phyloP scores from a whole-genome alignment of 495 filamentous ascomycete genomes.

The Neurospora tetrasperma region DNA sequence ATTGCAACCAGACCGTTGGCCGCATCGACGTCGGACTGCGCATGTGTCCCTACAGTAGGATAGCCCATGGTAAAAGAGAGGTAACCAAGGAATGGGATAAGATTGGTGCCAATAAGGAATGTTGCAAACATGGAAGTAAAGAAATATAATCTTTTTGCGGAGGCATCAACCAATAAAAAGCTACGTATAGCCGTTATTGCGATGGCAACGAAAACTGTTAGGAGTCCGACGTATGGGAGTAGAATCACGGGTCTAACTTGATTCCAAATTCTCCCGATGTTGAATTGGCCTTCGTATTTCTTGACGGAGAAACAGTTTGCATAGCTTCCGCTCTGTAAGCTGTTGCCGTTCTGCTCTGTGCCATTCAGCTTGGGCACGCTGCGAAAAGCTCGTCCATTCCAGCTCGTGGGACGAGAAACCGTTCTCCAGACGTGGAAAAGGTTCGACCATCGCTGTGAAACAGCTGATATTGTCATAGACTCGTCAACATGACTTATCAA shows the following conservation, averaged over 20 bases:
- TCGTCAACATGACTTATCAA: background rate
- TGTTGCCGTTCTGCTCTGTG: background rate
- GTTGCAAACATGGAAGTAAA: background rate
- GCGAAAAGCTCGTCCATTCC: background rate
- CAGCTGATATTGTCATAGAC: background rate
- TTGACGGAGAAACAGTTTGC: background rate
- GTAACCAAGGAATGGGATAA: rapidly evolving
- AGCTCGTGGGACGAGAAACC: background rate
- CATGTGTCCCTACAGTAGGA: background rate
- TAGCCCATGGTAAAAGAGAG: background rate
- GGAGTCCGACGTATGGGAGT: background rate
- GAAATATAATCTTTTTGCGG: background rate
- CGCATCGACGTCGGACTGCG: background rate
- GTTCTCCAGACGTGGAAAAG: background rate
- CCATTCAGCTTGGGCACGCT: background rate
- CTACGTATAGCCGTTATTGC: background rate
- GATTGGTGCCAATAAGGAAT: background rate
- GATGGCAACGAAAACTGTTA: background rate
- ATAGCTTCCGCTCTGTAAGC: background rate
- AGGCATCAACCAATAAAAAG: background rate
- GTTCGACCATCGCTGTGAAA: background rate
- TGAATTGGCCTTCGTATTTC: background rate
- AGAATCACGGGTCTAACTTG: background rate
- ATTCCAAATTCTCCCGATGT: background rate
- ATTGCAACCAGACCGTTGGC: background rate